Conservation (phyloP, 1,284 basidiomycete species). For the Kalmanozyma brasiliensis region DNA sequence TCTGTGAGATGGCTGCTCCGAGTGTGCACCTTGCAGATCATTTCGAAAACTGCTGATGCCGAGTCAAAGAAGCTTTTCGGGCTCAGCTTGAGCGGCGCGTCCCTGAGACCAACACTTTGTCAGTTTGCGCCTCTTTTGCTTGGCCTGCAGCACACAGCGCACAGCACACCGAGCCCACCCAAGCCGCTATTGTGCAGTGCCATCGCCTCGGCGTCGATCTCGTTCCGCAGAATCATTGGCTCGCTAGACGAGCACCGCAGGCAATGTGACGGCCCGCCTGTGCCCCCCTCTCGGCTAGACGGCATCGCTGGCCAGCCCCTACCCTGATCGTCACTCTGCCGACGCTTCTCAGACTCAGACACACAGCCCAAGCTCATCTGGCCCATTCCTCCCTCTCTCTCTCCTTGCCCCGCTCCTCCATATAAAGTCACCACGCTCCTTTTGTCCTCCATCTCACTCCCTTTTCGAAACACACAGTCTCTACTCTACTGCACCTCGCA, state of each 20-base stretch:
- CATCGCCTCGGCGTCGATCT: slow-evolving; percentile 9
- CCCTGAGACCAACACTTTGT: slow-evolving; percentile 37
- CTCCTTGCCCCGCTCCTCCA: slow-evolving; percentile 8
- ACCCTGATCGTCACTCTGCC: not conserved
- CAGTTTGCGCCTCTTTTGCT: not conserved
- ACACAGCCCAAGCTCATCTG: too few relatives aligned
- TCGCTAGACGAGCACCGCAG: slow-evolving; percentile 1
- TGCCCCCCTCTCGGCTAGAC: not conserved
- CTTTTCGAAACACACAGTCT: slow-evolving; percentile 2
- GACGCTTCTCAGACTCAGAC: not conserved
- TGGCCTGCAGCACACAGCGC: slow-evolving; percentile 13
- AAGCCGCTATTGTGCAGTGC: too few relatives aligned
- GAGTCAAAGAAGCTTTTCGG: not conserved
- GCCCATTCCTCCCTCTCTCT: not conserved
- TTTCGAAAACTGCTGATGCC: not conserved
- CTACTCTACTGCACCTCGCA: slow-evolving; percentile 1
- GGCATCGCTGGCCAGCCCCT: not conserved
- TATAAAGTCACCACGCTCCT: too few relatives aligned
- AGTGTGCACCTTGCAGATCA: slow-evolving; percentile 20
- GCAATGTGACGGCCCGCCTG: slow-evolving; percentile 18
- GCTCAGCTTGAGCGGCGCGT: not conserved
- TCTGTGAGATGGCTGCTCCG: too few relatives aligned
- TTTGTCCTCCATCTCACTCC: slow-evolving; percentile 2
- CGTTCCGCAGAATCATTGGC: too few relatives aligned
- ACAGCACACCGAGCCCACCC: too few relatives aligned